Base-by-base conservation (phyloP, 495 filamentous ascomycete species). In the Xylaria flabelliformis region DNA sequence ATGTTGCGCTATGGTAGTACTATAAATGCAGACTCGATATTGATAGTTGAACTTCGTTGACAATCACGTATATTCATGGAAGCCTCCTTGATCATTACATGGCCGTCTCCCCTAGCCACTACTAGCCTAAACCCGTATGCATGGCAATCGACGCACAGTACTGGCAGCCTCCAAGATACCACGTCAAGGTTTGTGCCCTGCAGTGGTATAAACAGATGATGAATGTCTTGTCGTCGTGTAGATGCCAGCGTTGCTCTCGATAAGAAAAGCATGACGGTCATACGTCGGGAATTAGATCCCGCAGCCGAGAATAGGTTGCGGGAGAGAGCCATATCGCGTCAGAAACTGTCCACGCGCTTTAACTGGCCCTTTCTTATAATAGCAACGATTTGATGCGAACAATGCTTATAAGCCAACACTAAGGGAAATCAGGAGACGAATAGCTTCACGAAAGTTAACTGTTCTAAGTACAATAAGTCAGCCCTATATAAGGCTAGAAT, bases 131-230 rank as follows among this genome's bases (percentile, higher is more conserved):
- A 41, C 46, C 64, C 26, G n/a, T 15, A 21, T 36, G 63, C 64
- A 39, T 42, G 64, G 48, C 44, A 34, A 36, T 51, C 8, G 17
- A 51, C 63, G 34, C 46, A 51, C 46, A 26, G 13, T 48, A 48
- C 41, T 53, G 19, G 19, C 32, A 51, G 39, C 44, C 26, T 66
- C 46, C 48, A 53, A 51, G 10, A 67, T 42, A 55, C 65, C 65
- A 56, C 50, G 65, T 56, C 10, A 50, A 13, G 65, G 65, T 36
- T 55, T 29, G 65, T 56, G 50, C 65, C 50, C 34, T 67, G 46
- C 19, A 51, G 64, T 51, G 26, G 64, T 21, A 36, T 67, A 29
- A 56, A 50, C 32, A 17, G 65, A 19, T 55, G 50, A 29, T 21
- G 4, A 56, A 15, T n/a, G 9, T 42, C 4, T 29, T 48, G 42